Evolutionary conservation across 129 eudicot genomes (phyloP).

Genomic region (Lonicera japonica): DNA sequence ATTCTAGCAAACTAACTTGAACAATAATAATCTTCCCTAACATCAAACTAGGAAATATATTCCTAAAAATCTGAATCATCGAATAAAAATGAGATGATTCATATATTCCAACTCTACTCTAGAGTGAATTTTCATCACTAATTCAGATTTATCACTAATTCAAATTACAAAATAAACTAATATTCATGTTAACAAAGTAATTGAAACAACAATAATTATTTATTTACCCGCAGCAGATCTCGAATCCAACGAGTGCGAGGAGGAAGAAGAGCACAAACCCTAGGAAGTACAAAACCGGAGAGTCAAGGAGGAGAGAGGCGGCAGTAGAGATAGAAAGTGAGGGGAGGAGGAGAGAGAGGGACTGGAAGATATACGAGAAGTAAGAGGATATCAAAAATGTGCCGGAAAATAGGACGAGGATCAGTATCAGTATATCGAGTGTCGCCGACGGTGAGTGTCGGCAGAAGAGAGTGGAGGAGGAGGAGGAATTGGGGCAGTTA

Average conservation of each 20-base stretch:
- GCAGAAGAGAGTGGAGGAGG: background rate
- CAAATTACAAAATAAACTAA: too few relatives aligned
- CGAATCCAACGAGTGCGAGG: slow-evolving; percentile 20
- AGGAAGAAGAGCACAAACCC: slow-evolving; percentile 28
- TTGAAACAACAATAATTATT: too few relatives aligned
- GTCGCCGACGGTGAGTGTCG: slow-evolving; percentile 66
- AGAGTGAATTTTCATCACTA: too few relatives aligned
- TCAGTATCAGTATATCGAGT: slow-evolving; percentile 60
- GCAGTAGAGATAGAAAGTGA: slow-evolving; percentile 21
- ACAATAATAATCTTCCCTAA: too few relatives aligned
- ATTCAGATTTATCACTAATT: too few relatives aligned
- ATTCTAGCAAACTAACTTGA: too few relatives aligned
- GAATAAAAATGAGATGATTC: too few relatives aligned
- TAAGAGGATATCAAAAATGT: slow-evolving; percentile 67
- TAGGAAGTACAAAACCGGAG: slow-evolving; percentile 20
- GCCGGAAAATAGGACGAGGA: slow-evolving; percentile 72
- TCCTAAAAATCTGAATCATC: too few relatives aligned
- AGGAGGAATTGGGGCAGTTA: slow-evolving; percentile 17
- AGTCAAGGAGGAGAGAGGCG: slow-evolving; percentile 13
- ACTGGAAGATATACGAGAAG: slow-evolving; percentile 65
- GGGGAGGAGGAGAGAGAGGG: slow-evolving; percentile 62
- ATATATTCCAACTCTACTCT: too few relatives aligned
- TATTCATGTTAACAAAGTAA: too few relatives aligned
- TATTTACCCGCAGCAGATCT: slow-evolving; percentile 56
- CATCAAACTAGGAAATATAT: too few relatives aligned